Conservation (phyloP, 352 stramenopile genomes). For the Hyaloperonospora brassicae region DNA sequence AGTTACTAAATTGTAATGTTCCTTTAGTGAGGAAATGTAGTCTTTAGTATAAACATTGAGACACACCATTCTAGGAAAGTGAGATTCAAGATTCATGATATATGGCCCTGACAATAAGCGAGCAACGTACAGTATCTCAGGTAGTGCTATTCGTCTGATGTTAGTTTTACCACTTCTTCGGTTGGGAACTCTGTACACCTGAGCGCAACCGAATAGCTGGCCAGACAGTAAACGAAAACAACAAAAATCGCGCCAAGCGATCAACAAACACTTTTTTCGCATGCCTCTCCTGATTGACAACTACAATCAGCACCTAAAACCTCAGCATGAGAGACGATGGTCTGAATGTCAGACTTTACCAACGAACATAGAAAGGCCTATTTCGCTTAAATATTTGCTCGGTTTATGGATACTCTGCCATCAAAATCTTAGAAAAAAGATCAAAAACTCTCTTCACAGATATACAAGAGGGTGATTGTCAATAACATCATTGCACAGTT, state of each 20-base stretch:
- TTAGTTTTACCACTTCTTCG: not conserved
- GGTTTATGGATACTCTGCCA: conserved; percentile 1
- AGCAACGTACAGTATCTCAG: not conserved
- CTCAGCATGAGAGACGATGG: conserved; percentile 1
- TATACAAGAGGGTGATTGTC: not conserved
- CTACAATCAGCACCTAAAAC: not conserved
- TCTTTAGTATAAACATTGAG: not conserved
- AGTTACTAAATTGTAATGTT: too few species aligned
- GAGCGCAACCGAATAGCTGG: not conserved
- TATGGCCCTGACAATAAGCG: not conserved
- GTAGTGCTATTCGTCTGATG: not conserved
- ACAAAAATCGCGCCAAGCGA: not conserved
- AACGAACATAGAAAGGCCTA: conserved; percentile 1
- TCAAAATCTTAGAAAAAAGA: not conserved
- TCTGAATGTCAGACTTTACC: not conserved
- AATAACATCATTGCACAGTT: not conserved
- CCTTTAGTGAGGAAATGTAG: too few species aligned
- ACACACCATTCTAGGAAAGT: not conserved
- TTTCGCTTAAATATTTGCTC: not conserved
- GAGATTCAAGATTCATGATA: not conserved
- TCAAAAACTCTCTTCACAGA: not conserved
- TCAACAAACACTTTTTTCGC: not conserved
- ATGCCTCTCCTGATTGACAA: not conserved
- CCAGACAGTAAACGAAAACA: not conserved
- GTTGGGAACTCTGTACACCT: not conserved